These are phyloP conservation scores for Dactylellina parvicollis DNA, from an alignment of 2,329 filamentous ascomycete species.

Conservation along the genomic window DNA sequence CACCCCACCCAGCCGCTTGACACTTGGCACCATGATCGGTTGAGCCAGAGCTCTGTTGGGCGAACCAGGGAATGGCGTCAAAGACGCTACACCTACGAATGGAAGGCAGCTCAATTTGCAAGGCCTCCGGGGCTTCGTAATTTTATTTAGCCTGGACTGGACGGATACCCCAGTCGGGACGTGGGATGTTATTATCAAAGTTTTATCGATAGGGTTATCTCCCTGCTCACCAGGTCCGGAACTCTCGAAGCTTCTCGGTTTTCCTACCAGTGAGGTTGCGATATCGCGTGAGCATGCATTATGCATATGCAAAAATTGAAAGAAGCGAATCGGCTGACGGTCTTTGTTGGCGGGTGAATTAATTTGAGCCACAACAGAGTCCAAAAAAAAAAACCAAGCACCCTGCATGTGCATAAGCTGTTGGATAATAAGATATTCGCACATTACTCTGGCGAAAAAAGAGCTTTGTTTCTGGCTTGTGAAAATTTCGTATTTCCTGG, in stretches of 20 bases:
- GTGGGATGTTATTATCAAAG: conserved; percentile 48
- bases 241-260: no score
- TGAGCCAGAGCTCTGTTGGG: conserved; percentile 30
- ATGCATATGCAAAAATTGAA: conserved; percentile 27
- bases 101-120: conserved; percentile 24
- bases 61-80: conserved; percentile 1
- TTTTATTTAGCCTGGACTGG: conserved; percentile 22
- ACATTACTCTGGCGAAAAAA: conserved; percentile 14
- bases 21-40: conserved; percentile 20
- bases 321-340: conserved; percentile 51
- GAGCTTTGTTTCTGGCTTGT: conserved; percentile 40
- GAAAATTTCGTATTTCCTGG: conserved; percentile 42
- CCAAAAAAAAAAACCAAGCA: neutral
- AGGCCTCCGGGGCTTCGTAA: no score
- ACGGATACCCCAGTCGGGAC: conserved; percentile 12
- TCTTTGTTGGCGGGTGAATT: conserved; percentile 14
- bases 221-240: conserved; percentile 4
- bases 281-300: conserved; percentile 48
- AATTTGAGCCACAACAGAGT: conserved; percentile 12
- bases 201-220: conserved; percentile 50
- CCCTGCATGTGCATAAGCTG: conserved; percentile 31
- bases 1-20: neutral
- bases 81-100: conserved; percentile 14
- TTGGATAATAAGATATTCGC: conserved; percentile 37
- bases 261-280: conserved; percentile 26